phyloP scores from a whole-genome alignment of 768 basidiomycete genomes.

The Lactifluus subvellereus region DNA sequence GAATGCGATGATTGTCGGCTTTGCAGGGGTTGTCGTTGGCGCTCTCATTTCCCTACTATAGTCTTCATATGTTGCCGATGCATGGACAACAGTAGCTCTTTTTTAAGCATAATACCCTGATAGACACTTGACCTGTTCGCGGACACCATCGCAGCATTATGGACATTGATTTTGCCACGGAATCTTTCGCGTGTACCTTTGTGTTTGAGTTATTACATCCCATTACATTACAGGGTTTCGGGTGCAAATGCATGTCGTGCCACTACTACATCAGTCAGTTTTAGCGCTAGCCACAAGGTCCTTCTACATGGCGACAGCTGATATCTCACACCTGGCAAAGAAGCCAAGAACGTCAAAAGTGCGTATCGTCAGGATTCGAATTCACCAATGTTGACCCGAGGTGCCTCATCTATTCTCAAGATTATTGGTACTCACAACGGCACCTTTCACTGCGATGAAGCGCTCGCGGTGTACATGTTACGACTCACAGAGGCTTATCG shows the following conservation, averaged over 20 bases:
- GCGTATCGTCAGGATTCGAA: background rate
- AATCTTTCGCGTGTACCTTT: background rate
- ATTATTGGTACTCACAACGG: slow-evolving; percentile 92
- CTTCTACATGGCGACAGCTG: slow-evolving; percentile 26
- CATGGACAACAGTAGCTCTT: slow-evolving; percentile 4
- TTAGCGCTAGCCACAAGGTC: background rate
- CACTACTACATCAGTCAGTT: background rate
- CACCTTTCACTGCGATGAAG: slow-evolving; percentile 96
- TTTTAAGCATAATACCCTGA: slow-evolving; percentile 4
- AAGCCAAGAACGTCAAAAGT: slow-evolving; percentile 40
- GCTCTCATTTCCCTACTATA: slow-evolving; percentile 21
- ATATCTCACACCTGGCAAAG: slow-evolving; percentile 31
- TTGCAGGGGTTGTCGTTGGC: slow-evolving; percentile 38
- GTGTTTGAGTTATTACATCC: background rate
- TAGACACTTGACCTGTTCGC: slow-evolving; percentile 10
- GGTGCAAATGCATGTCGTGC: background rate
- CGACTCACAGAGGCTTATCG: slow-evolving; percentile 70
- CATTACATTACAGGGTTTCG: background rate
- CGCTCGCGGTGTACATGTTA: slow-evolving; percentile 86
- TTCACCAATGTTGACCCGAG: background rate
- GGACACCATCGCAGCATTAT: background rate
- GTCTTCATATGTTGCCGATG: background rate
- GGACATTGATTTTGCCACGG: slow-evolving; percentile 6
- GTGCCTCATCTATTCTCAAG: slow-evolving; percentile 34
- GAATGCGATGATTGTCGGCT: slow-evolving; percentile 40